phyloP scores from a whole-genome alignment of 1,139 yeast genomes.

The Taphrina deformans region DNA sequence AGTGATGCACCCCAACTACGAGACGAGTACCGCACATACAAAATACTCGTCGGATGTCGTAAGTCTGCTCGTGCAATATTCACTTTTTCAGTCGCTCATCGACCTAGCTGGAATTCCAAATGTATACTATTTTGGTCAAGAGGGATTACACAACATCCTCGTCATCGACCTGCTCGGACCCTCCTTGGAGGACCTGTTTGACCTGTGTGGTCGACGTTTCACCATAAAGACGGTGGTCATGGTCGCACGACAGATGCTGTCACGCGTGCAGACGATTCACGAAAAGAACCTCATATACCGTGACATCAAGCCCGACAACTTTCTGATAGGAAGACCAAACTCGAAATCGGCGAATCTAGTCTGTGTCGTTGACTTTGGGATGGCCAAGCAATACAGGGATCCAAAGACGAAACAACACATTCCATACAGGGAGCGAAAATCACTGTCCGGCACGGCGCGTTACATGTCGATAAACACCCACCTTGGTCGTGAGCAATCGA shows the following conservation, averaged over 20 bases:
- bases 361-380: slow-evolving; percentile 74
- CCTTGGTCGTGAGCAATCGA: slow-evolving; percentile 91
- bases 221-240: slow-evolving; percentile 84
- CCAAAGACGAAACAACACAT: slow-evolving; percentile 93
- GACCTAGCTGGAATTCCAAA: slow-evolving; percentile 75
- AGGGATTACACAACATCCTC: slow-evolving; percentile 89
- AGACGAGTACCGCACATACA: slow-evolving; percentile 92
- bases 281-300: slow-evolving; percentile 86
- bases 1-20: slow-evolving; percentile 97
- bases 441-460: slow-evolving; percentile 93
- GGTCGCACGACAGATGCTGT: slow-evolving; percentile 89
- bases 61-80: neutral
- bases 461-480: slow-evolving; percentile 98
- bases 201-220: slow-evolving; percentile 95
- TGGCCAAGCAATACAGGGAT: slow-evolving; percentile 97
- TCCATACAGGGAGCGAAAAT: slow-evolving; percentile 92
- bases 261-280: slow-evolving; percentile 82
- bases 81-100: neutral
- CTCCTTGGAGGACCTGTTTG: slow-evolving; percentile 90
- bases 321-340: slow-evolving; percentile 70
- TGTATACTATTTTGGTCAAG: slow-evolving; percentile 96
- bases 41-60: slow-evolving; percentile 69
- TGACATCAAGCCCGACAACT: slow-evolving; percentile 95
- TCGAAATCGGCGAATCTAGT: slow-evolving; percentile 55
- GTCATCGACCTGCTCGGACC: slow-evolving; percentile 95